phyloP scores from a whole-genome alignment of 2,329 filamentous ascomycete species.

The Colletotrichum camelliae region DNA sequence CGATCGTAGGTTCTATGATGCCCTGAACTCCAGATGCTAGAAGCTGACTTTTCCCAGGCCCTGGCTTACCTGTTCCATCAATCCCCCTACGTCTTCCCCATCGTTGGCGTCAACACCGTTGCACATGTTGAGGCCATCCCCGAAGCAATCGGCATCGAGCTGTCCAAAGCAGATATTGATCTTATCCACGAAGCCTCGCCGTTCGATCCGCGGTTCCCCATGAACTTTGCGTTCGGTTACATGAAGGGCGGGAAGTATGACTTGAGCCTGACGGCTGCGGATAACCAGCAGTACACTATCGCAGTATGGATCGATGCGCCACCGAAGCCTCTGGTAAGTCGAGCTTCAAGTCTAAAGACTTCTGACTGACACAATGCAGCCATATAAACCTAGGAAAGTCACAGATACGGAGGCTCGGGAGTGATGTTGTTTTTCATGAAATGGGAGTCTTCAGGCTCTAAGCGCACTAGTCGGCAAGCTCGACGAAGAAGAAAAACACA shows the following conservation, averaged over 20 bases:
- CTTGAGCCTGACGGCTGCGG: not conserved
- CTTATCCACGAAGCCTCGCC: constrained; percentile 57
- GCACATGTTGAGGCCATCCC: constrained; percentile 68
- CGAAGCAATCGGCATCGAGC: constrained; percentile 55
- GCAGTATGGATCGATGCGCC: not conserved
- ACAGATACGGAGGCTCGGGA: not conserved
- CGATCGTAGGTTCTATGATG: not conserved
- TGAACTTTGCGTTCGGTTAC: not conserved
- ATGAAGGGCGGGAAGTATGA: not conserved
- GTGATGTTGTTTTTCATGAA: not conserved
- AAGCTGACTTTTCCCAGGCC: constrained; percentile 33
- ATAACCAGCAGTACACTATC: not conserved
- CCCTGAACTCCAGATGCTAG: not conserved
- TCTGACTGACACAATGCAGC: not conserved
- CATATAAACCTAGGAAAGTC: not conserved
- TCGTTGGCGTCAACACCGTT: constrained; percentile 64
- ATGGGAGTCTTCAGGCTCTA: not conserved
- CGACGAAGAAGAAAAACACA: not conserved
- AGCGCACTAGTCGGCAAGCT: not conserved
- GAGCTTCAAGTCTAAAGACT: rapidly evolving
- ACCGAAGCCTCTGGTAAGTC: constrained; percentile 1
- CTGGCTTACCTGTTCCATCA: constrained; percentile 68
- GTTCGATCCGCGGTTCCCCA: constrained; percentile 64
- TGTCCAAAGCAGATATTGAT: constrained; percentile 59
- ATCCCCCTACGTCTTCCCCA: constrained; percentile 64